Percentiles rank a stretch among this genome's conserved stretches.
These are phyloP conservation scores for Pichia cabralensis DNA, from an alignment of 805 yeast species.

Conservation along the genomic window DNA sequence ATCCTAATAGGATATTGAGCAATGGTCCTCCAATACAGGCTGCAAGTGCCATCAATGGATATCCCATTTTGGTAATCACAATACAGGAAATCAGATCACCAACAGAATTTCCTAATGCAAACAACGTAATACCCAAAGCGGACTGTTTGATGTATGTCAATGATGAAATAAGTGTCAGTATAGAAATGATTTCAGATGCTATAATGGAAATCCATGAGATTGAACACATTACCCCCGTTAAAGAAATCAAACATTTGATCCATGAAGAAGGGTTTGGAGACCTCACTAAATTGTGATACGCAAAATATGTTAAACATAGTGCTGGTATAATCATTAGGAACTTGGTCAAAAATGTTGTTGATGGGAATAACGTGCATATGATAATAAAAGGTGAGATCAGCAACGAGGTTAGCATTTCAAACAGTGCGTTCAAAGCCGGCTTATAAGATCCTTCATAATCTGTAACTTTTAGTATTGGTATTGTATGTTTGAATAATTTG, in stretches of 20 bases:
- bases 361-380: conserved; percentile 15
- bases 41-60: conserved; percentile 84
- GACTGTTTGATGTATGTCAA: conserved; percentile 61
- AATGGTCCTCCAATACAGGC: conserved; percentile 95
- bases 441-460: conserved; percentile 16
- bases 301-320: conserved; percentile 8
- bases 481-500: conserved; percentile 13
- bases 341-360: background rate
- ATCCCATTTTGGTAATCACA: conserved; percentile 72
- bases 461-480: conserved; percentile 17
- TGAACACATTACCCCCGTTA: conserved; percentile 56
- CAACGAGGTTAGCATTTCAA: conserved; percentile 13
- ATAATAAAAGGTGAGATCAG: conserved; percentile 16
- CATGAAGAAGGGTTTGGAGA: conserved; percentile 14
- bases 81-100: conserved; percentile 84
- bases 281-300: conserved; percentile 15
- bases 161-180: conserved; percentile 51
- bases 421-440: conserved; percentile 13
- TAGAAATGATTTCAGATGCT: conserved; percentile 60
- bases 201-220: conserved; percentile 59
- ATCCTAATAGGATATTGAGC: conserved; percentile 64
- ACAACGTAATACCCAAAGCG: conserved; percentile 74
- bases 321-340: conserved; percentile 5
- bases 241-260: conserved; percentile 24
- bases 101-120: conserved; percentile 86